Evolutionary conservation across 371 early-diverging fungal species (phyloP), one percentile per base, ranked within the genome.

Genomic region (Syncephalastrum monosporum): DNA sequence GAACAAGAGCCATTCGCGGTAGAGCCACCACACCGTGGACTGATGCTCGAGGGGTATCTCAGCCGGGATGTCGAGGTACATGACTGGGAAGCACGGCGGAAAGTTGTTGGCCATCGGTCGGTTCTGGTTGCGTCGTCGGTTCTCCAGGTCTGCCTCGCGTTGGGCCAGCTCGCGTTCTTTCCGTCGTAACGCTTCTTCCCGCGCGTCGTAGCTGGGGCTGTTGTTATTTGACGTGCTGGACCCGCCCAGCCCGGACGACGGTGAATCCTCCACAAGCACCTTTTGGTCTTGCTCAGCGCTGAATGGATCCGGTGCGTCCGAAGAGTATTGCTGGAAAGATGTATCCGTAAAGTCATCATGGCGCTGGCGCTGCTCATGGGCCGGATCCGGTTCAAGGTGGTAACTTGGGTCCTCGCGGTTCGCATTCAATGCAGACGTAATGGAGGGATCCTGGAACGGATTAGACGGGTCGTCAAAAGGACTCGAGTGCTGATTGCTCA

Each of bases 51-150:
- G 73, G 5, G 92, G 91, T 45, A 94, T 91, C 67, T 92, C 92
- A 5, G 58, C 61, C 3, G 82, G 74, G 57, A 90, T 92, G 59
- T 91, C 82, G 61, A 91, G 83, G 70, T 91, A 91, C 71, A 93
- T 82, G 58, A 92, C 67, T 6, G 92, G 92, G 49, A 89, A 91
- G 61, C 91, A 88, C 24, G 90, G 90, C 1, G 94, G 94, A 59
- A 91, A 88, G 63, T 91, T 93, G 71, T 91, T 90, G 50, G 89
- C 84, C 1, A 79, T 80, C 25, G 65, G 69, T 3, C 71, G 71
- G 50, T 74, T 60, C 17, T 60, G 62, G 38, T 33, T 33, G 19
- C 69, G 74, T 60, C 77, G 77, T 47, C 82, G 82, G 25, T 71
- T 56, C 45, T 71, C 66, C n/a, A 88, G 72, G 15, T 71, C 79